Conservation (phyloP, 2,329 filamentous ascomycete genomes). For the Chalaropsis ovoidea region DNA sequence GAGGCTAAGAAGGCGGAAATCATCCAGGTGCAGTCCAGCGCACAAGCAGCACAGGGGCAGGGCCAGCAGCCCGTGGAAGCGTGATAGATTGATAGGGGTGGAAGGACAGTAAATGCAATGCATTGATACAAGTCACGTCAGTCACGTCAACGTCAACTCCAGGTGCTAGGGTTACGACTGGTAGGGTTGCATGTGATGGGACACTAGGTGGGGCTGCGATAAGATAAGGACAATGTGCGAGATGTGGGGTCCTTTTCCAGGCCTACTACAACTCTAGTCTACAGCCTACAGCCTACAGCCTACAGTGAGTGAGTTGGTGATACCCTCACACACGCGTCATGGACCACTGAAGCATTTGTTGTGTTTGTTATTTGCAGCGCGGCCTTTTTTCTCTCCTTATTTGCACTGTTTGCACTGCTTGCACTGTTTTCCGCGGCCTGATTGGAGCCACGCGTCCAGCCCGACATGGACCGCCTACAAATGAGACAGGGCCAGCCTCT, state of each 20-base stretch:
- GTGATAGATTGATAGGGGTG: background rate
- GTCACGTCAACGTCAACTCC: no score
- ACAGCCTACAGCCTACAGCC: no score
- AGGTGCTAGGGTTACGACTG: no score
- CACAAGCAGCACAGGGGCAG: constrained; percentile 34
- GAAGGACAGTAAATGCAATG: background rate
- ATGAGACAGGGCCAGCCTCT: constrained; percentile 27
- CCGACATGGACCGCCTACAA: constrained; percentile 1
- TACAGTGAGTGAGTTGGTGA: background rate
- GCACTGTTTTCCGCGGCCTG: no score
- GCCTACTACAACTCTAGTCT: no score
- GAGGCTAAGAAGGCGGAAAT: constrained; percentile 52
- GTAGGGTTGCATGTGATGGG: no score
- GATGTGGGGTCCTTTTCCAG: background rate
- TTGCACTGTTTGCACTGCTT: background rate
- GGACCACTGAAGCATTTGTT: background rate
- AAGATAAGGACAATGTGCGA: background rate
- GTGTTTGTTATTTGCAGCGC: background rate
- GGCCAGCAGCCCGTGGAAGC: constrained; percentile 14
- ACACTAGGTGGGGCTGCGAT: background rate
- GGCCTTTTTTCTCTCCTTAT: background rate
- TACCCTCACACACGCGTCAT: background rate
- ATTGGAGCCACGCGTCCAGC: background rate
- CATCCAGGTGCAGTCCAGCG: constrained; percentile 44
- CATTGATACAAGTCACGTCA: no score